phyloP scores from a whole-genome alignment of 176 grass and related monocot genomes.

The bread wheat (Triticum aestivum) region IWGSC_CS_RefSeq_v2.1 NC_057806.1:480641905-480642404 shows the following conservation, averaged over 20 bases:
- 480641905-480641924: background rate
- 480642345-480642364: background rate
- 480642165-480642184: background rate
- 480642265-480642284: background rate
- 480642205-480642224: background rate
- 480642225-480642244: background rate
- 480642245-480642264: background rate
- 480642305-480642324: background rate
- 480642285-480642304: background rate
- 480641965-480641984: background rate
- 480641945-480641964: background rate
- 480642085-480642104: conserved; percentile 30
- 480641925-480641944: background rate
- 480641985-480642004: background rate
- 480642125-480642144: background rate
- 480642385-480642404: background rate
- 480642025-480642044: background rate
- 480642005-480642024: background rate
- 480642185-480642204: background rate
- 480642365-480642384: background rate
- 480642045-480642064: background rate
- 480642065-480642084: background rate
- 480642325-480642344: background rate
- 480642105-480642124: background rate
- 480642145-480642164: background rate